A percentile compares a stretch with the other conserved stretches of the same genome.
Conservation (phyloP, 2,329 filamentous ascomycete genomes). For the Didymella exigua region DNA sequence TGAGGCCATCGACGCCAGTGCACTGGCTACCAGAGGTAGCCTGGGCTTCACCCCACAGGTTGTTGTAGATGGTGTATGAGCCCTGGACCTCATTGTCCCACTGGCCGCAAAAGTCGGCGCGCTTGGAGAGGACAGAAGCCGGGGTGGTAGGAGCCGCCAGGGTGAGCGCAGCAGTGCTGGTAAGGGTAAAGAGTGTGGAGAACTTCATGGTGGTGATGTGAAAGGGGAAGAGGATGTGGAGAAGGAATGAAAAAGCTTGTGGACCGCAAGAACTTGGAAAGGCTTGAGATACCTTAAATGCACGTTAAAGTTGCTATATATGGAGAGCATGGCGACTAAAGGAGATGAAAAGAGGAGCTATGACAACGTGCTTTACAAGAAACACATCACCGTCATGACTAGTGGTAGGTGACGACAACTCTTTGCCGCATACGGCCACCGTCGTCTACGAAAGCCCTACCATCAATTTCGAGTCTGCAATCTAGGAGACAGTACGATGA, state of each 20-base stretch:
- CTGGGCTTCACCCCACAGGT: constrained; percentile 52
- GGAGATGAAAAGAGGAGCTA: constrained; percentile 16
- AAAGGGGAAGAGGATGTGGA: background rate
- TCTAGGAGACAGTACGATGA: background rate
- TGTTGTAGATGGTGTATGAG: constrained; percentile 46
- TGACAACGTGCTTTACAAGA: constrained; percentile 9
- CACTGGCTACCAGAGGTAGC: constrained; percentile 55
- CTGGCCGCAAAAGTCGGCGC: constrained; percentile 43
- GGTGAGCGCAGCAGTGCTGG: constrained; percentile 37
- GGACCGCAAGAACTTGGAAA: background rate
- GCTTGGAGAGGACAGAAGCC: constrained; percentile 34
- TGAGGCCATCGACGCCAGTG: constrained; percentile 50
- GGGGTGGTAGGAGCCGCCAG: constrained; percentile 39
- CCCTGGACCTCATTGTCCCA: constrained; percentile 38
- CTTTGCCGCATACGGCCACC: constrained; percentile 10
- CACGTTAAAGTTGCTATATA: background rate
- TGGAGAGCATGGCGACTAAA: background rate
- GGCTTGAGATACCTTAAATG: constrained; percentile 22
- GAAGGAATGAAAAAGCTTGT: background rate
- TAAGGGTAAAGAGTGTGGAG: constrained; percentile 28
- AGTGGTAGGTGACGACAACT: constrained; percentile 9
- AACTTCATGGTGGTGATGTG: constrained; percentile 35
- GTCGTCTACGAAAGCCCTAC: background rate
- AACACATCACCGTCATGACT: constrained; percentile 6
- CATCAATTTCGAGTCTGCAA: background rate